These are phyloP conservation scores for Gastrolobium villosum DNA, from an alignment of 306 rosid species.

Conservation along the genomic window DNA sequence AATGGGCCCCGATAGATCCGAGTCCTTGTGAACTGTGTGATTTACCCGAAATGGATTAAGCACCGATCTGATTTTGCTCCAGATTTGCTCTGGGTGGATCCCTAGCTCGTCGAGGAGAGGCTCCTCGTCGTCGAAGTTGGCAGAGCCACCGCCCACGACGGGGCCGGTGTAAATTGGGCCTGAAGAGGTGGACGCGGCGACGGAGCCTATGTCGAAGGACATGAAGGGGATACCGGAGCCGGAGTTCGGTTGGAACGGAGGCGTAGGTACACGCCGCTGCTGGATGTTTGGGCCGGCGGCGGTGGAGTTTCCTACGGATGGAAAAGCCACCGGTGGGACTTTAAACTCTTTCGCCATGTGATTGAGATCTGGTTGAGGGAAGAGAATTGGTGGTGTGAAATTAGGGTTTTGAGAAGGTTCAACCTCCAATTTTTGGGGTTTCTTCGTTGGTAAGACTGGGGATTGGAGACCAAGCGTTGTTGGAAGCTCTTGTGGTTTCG, in stretches of 20 bases:
- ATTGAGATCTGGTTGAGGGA: slow-evolving; percentile 35
- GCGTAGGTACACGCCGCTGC: slow-evolving; percentile 78
- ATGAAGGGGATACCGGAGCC: slow-evolving; percentile 89
- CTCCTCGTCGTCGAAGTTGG: slow-evolving; percentile 88
- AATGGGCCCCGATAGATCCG: slow-evolving; percentile 94
- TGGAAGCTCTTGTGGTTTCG: not conserved
- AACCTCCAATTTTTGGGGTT: slow-evolving; percentile 16
- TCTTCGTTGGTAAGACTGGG: not conserved
- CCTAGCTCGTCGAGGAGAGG: slow-evolving; percentile 98
- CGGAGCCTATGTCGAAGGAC: slow-evolving; percentile 94
- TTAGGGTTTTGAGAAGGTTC: slow-evolving; percentile 55
- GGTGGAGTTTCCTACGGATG: slow-evolving; percentile 73
- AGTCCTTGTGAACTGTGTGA: slow-evolving; percentile 75
- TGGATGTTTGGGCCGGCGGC: slow-evolving; percentile 57
- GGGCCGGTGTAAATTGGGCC: slow-evolving; percentile 69
- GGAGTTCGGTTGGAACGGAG: slow-evolving; percentile 89
- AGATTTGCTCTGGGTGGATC: slow-evolving; percentile 96
- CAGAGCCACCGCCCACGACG: slow-evolving; percentile 55
- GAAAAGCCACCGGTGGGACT: slow-evolving; percentile 92
- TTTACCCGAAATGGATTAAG: slow-evolving; percentile 85
- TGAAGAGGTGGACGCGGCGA: slow-evolving; percentile 73
- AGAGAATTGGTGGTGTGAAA: not conserved
- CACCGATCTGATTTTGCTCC: slow-evolving; percentile 86
- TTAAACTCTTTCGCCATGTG: slow-evolving; percentile 71
- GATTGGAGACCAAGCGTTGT: not conserved